Evolutionary conservation across 108 stramenopile species (phyloP).

Genomic region (Fistulifera pelliculosa): DNA sequence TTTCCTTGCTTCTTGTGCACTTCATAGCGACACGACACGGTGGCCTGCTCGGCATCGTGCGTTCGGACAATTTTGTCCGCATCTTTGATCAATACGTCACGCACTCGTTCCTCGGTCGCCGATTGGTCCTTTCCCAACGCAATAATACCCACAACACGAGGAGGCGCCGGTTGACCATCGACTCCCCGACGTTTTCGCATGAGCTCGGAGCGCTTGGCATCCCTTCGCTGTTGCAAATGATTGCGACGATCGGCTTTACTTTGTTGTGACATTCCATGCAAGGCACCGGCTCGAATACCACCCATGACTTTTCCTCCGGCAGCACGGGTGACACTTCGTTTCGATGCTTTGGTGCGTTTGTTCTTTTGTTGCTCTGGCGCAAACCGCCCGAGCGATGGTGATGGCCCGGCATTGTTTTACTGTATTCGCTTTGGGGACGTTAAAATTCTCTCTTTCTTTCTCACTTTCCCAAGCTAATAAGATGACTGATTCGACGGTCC

Average conservation of each 20-base stretch:
- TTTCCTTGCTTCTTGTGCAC: constrained; percentile 70
- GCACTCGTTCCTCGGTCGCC: constrained; percentile 49
- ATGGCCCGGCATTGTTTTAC: constrained; percentile 41
- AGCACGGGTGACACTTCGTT: constrained; percentile 42
- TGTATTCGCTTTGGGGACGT: too few species aligned
- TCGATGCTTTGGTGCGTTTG: constrained; percentile 65
- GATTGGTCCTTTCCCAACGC: constrained; percentile 50
- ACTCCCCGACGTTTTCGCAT: constrained; percentile 40
- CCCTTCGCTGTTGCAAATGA: constrained; percentile 50
- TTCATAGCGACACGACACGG: constrained; percentile 53
- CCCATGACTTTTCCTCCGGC: constrained; percentile 63
- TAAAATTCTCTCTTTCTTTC: too few species aligned
- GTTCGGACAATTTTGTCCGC: constrained; percentile 5
- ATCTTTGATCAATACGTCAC: constrained; percentile 20
- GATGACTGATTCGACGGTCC: too few species aligned
- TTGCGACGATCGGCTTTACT: constrained; percentile 65
- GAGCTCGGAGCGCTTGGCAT: constrained; percentile 34
- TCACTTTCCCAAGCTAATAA: too few species aligned
- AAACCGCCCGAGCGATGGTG: constrained; percentile 48
- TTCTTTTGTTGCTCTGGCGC: constrained; percentile 74
- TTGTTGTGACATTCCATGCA: constrained; percentile 20
- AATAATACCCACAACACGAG: constrained; percentile 83
- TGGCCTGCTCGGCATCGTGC: constrained; percentile 13
- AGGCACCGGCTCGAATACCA: constrained; percentile 5
- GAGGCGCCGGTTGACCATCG: constrained; percentile 30